These are phyloP conservation scores for Macaranga tanarius DNA, from an alignment of 441 rosid genomes.

Conservation along the genomic window DNA sequence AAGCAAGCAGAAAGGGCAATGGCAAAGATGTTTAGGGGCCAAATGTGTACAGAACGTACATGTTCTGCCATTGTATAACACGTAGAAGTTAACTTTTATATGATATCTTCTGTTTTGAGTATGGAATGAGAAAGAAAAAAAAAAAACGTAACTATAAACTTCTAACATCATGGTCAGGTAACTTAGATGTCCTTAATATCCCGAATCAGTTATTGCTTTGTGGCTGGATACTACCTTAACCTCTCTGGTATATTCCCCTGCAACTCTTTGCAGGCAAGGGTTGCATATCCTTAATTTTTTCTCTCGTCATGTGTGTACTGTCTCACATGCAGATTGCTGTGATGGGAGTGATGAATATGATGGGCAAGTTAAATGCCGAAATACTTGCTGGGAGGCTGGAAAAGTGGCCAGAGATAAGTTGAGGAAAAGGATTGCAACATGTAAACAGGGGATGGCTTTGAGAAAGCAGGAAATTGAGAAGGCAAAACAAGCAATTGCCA, in stretches of 20 bases:
- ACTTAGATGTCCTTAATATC: background rate
- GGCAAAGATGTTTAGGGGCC: background rate
- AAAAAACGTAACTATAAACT: background rate
- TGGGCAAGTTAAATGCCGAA: constrained; percentile 63
- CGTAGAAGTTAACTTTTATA: background rate
- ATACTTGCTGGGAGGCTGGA: constrained; percentile 97
- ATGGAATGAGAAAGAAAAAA: background rate
- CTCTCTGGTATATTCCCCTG: background rate
- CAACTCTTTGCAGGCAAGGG: background rate
- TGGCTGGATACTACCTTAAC: background rate
- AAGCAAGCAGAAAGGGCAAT: background rate
- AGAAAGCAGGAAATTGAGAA: constrained; percentile 57
- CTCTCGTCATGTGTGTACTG: background rate
- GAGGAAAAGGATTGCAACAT: constrained; percentile 63
- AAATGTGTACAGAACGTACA: background rate
- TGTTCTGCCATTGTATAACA: background rate
- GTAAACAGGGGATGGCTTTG: constrained; percentile 60
- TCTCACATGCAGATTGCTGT: constrained; percentile 67
- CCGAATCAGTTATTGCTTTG: background rate
- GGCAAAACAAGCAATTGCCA: constrained; percentile 56
- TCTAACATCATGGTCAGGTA: background rate
- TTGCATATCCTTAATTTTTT: background rate
- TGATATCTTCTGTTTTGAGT: background rate
- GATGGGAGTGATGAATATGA: constrained; percentile 98
- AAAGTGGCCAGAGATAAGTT: constrained; percentile 81